These are phyloP conservation scores for Penicillium paradoxum DNA, from an alignment of 495 filamentous ascomycete species.

Conservation along the genomic window DNA sequence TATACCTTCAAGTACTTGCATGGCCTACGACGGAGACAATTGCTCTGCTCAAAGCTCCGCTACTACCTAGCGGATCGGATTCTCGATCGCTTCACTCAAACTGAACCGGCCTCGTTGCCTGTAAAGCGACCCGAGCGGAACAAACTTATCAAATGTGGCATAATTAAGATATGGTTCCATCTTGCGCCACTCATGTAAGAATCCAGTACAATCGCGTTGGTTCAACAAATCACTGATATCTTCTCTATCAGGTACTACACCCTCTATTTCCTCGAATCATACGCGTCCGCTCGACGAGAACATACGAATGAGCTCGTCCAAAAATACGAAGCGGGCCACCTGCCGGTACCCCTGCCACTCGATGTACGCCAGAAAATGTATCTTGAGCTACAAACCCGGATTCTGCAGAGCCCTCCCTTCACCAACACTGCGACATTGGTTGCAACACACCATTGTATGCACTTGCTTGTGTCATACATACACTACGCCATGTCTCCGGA, in stretches of 20 bases:
- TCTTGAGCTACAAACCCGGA: conserved; percentile 34
- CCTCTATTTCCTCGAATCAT: conserved; percentile 40
- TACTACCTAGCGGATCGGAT: conserved; percentile 44
- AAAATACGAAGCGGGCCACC: conserved; percentile 37
- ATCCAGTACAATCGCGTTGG: not conserved
- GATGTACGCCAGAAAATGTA: conserved; percentile 35
- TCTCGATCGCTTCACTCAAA: conserved; percentile 36
- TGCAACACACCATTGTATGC: conserved; percentile 45
- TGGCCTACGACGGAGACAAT: conserved; percentile 36
- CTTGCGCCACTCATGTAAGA: conserved; percentile 41
- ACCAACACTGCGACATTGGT: conserved; percentile 40
- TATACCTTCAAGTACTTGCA: conserved; percentile 43
- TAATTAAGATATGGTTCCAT: conserved; percentile 35
- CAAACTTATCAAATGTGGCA: conserved; percentile 30
- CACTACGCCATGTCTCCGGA: conserved; percentile 35
- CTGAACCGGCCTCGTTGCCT: conserved; percentile 31
- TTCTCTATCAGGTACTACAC: conserved; percentile 33
- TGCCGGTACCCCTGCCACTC: conserved; percentile 36
- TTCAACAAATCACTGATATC: conserved; percentile 1
- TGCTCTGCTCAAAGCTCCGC: conserved; percentile 36
- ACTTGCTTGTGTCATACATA: conserved; percentile 38
- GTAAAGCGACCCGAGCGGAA: conserved; percentile 29
- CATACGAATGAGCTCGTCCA: conserved; percentile 38
- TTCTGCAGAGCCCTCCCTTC: conserved; percentile 41
- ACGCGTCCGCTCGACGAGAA: conserved; percentile 38